Percentiles rank a stretch among this genome's conserved stretches.
These are phyloP conservation scores for Pseudogymnoascus sp. DNA, from an alignment of 2,329 filamentous ascomycete genomes.

Conservation along the genomic window DNA sequence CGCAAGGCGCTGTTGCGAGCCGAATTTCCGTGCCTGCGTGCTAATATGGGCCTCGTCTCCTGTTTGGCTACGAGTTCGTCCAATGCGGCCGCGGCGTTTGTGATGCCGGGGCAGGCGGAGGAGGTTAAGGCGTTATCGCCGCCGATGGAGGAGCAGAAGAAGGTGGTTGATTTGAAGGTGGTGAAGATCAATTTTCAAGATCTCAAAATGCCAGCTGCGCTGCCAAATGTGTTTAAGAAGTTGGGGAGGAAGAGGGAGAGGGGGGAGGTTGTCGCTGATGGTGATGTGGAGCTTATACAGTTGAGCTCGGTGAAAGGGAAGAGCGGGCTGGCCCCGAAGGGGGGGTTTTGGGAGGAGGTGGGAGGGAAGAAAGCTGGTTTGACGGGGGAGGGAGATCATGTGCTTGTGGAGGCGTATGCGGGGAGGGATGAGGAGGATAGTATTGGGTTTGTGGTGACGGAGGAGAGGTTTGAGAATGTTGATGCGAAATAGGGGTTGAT, in stretches of 20 bases:
- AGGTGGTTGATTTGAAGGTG: not conserved
- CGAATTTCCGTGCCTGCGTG: not conserved
- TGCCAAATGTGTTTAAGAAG: not conserved
- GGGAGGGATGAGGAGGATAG: constrained; percentile 1
- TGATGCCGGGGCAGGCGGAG: not conserved
- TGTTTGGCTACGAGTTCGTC: not conserved
- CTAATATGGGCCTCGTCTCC: not conserved
- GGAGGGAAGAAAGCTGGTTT: not conserved
- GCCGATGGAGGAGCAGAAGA: not conserved
- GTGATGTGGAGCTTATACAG: not conserved
- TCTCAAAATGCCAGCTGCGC: not conserved
- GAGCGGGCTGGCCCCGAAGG: not conserved
- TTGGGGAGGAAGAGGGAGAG: not conserved
- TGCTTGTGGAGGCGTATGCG: not conserved
- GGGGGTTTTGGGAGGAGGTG: not conserved
- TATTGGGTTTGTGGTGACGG: not conserved
- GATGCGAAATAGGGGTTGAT: not conserved
- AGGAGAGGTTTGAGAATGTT: constrained; percentile 4
- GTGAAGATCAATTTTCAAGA: not conserved
- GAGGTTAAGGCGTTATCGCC: not conserved
- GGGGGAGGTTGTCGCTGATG: not conserved
- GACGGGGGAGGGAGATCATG: not conserved
- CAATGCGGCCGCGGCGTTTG: not conserved
- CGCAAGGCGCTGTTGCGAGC: not conserved
- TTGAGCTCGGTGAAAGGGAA: not conserved